Conservation (phyloP, 1,139 yeast species). For the Geotrichum australiense region DNA sequence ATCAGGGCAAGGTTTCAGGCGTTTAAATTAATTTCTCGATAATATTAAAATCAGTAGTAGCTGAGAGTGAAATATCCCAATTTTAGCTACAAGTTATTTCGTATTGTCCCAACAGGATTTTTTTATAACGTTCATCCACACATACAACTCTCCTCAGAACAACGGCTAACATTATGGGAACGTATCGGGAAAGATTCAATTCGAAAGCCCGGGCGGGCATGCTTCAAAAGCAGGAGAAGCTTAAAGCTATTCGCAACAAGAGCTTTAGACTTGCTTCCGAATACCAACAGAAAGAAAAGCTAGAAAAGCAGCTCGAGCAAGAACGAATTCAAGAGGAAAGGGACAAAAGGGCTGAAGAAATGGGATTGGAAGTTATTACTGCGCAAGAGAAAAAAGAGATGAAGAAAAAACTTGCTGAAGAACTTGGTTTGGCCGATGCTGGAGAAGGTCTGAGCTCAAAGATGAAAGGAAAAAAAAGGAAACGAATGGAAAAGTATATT, state of each 20-base stretch:
- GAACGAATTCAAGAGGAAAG: slow-evolving; percentile 27
- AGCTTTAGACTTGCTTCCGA: slow-evolving; percentile 36
- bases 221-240: slow-evolving; percentile 70
- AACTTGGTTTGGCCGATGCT: slow-evolving; percentile 41
- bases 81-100: too few species aligned
- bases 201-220: slow-evolving; percentile 83
- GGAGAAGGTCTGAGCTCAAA: slow-evolving; percentile 45
- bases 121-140: too few species aligned
- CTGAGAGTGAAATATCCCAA: too few species aligned
- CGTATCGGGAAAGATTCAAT: slow-evolving; percentile 71
- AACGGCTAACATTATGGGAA: slow-evolving; percentile 51
- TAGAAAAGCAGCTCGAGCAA: slow-evolving; percentile 34
- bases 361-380: slow-evolving; percentile 44
- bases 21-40: too few species aligned
- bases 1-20: too few species aligned
- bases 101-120: too few species aligned
- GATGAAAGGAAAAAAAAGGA: slow-evolving; percentile 65
- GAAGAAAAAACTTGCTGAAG: slow-evolving; percentile 57
- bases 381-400: slow-evolving; percentile 53
- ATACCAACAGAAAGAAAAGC: slow-evolving; percentile 37
- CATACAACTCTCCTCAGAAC: not conserved
- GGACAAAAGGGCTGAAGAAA: slow-evolving; percentile 57
- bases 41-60: too few species aligned
- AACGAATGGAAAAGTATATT: slow-evolving; percentile 44
- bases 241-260: slow-evolving; percentile 63